phyloP scores from a whole-genome alignment of 768 basidiomycete species.

The Mycena pura region DNA sequence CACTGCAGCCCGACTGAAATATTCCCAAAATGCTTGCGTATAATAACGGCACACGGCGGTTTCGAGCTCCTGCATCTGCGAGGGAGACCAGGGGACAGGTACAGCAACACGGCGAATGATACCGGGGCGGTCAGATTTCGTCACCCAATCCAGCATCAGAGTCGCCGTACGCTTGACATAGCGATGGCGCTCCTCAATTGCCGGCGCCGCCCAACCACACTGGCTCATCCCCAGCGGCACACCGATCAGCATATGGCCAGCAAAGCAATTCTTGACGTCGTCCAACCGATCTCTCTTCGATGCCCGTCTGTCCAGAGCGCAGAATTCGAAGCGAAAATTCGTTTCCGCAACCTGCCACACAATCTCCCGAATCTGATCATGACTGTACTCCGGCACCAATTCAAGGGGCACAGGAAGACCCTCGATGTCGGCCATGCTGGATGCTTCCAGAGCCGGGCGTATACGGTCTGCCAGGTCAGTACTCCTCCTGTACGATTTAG shows the following conservation, averaged over 20 bases:
- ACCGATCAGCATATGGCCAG: background rate
- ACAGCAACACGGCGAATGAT: background rate
- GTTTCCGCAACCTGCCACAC: background rate
- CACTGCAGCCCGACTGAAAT: background rate
- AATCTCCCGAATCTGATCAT: background rate
- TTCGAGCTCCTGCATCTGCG: background rate
- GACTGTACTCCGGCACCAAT: background rate
- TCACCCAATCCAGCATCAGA: background rate
- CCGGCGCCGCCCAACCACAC: background rate
- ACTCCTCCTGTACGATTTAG: no score
- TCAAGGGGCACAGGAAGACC: background rate
- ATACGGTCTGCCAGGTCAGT: no score
- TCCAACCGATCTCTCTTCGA: background rate
- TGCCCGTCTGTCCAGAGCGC: background rate
- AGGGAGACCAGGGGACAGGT: background rate
- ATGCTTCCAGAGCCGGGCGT: no score
- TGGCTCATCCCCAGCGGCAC: background rate
- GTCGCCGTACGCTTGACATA: background rate
- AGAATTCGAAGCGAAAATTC: background rate
- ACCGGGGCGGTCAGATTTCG: background rate
- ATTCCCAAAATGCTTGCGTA: background rate
- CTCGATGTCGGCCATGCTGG: background rate
- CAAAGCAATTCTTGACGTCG: background rate
- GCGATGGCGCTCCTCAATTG: background rate
- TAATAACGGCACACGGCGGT: background rate